Evolutionary conservation across 768 basidiomycete genomes (phyloP).

Genomic region (Psilocybe cubensis): DNA sequence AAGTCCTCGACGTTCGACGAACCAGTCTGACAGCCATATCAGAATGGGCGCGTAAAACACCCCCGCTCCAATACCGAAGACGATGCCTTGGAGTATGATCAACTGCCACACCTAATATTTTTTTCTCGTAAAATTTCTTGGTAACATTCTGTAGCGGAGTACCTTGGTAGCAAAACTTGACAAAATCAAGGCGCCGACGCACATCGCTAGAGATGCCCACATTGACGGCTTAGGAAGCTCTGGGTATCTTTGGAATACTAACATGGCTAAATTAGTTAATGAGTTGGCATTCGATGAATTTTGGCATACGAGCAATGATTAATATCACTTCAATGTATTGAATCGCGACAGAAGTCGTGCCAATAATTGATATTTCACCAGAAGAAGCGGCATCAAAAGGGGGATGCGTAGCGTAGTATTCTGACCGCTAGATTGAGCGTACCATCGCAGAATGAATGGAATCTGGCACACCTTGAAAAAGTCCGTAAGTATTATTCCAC

Average conservation of each 20-base stretch:
- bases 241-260: slow-evolving; percentile 15
- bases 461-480: slow-evolving; percentile 4
- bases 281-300: neutral
- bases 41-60: slow-evolving; percentile 13
- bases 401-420: slow-evolving; percentile 5
- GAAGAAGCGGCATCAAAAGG: slow-evolving; percentile 1
- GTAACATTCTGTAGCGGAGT: neutral
- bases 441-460: neutral
- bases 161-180: slow-evolving; percentile 15
- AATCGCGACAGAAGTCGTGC: slow-evolving; percentile 1
- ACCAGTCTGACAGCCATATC: slow-evolving; percentile 17
- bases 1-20: slow-evolving; percentile 8
- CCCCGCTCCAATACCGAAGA: slow-evolving; percentile 13
- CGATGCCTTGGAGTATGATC: slow-evolving; percentile 11
- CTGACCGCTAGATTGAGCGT: neutral
- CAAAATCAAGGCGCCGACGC: slow-evolving; percentile 4
- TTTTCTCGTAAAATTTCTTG: neutral
- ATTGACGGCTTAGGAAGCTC: slow-evolving; percentile 13
- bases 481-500: slow-evolving; percentile 11
- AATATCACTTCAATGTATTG: slow-evolving; percentile 8
- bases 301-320: neutral
- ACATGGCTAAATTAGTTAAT: neutral
- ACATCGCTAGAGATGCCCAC: slow-evolving; percentile 9
- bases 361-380: slow-evolving; percentile 2
- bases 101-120: slow-evolving; percentile 10